Conservation (phyloP, 257 asterid species). For the Plantago ovata region DNA sequence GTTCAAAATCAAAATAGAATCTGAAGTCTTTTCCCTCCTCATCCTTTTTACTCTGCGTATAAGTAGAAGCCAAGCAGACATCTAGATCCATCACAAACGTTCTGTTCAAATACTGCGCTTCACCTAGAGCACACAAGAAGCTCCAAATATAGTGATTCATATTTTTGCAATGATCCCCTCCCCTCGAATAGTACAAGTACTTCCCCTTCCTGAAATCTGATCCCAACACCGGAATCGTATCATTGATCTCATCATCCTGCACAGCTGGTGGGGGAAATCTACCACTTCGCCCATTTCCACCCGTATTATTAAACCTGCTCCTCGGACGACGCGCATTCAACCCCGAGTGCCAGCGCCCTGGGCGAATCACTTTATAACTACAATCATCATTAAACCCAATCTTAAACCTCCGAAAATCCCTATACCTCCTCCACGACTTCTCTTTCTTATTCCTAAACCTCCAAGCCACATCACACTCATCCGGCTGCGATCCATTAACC, state of each 20-base stretch:
- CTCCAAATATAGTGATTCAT: constrained; percentile 96
- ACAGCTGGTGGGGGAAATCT: constrained; percentile 34
- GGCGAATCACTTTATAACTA: constrained; percentile 57
- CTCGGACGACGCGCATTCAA: constrained; percentile 76
- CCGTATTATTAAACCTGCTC: constrained; percentile 23
- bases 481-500: constrained; percentile 64
- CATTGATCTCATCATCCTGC: constrained; percentile 82
- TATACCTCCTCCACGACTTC: constrained; percentile 89
- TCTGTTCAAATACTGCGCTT: constrained; percentile 81
- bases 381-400: constrained; percentile 70
- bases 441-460: constrained; percentile 84
- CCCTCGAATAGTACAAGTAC: constrained; percentile 86
- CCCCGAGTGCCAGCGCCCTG: constrained; percentile 93
- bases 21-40: constrained; percentile 91
- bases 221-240: constrained; percentile 69
- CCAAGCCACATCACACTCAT: constrained; percentile 95
- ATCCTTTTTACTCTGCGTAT: constrained; percentile 61
- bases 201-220: constrained; percentile 75
- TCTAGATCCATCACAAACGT: constrained; percentile 94
- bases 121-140: constrained; percentile 92
- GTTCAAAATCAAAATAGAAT: constrained; percentile 92
- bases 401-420: constrained; percentile 91
- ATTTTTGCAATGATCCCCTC: constrained; percentile 94
- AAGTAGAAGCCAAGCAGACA: constrained; percentile 67
- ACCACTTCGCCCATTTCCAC: constrained; percentile 27